These are phyloP conservation scores for Aaosphaeria pasadenensis DNA, from an alignment of 2,329 filamentous ascomycete species.

Conservation along the genomic window DNA sequence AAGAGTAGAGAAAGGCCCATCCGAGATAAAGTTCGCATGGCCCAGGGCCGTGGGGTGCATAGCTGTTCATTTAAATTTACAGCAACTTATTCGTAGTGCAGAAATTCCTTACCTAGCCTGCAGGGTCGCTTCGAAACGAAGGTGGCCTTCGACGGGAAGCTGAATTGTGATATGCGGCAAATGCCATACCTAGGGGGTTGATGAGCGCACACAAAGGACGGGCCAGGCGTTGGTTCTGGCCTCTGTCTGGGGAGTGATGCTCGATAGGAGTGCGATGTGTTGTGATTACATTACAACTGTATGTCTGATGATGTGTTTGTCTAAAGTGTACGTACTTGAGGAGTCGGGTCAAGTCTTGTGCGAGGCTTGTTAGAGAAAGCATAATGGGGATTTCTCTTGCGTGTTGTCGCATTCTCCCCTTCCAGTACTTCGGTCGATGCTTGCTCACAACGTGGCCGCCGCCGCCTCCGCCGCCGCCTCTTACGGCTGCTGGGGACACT, in stretches of 20 bases:
- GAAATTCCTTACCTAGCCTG: conserved; percentile 6
- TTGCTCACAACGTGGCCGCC: conserved; percentile 33
- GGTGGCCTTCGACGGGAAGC: not conserved
- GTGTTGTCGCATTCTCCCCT: conserved; percentile 1
- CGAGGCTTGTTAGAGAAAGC: too few species aligned
- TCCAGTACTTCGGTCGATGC: conserved; percentile 11
- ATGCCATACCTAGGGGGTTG: too few species aligned
- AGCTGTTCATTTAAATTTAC: conserved; percentile 18
- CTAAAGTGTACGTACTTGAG: too few species aligned
- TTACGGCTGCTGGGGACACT: conserved; percentile 6
- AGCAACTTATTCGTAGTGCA: conserved; percentile 20
- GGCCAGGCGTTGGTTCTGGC: not conserved
- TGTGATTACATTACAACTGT: too few species aligned
- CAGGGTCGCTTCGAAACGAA: not conserved
- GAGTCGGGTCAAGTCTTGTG: too few species aligned
- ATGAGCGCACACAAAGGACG: too few species aligned
- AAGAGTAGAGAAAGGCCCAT: conserved; percentile 2
- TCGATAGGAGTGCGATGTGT: too few species aligned
- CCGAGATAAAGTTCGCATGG: conserved; percentile 18
- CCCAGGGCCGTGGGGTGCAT: conserved; percentile 25
- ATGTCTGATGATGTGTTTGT: too few species aligned
- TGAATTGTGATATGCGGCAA: too few species aligned
- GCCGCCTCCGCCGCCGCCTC: conserved; percentile 10
- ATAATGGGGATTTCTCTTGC: too few species aligned
- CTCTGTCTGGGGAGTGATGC: too few species aligned